phyloP scores from a whole-genome alignment of 345 rosid species.

The Populus simonii region DNA sequence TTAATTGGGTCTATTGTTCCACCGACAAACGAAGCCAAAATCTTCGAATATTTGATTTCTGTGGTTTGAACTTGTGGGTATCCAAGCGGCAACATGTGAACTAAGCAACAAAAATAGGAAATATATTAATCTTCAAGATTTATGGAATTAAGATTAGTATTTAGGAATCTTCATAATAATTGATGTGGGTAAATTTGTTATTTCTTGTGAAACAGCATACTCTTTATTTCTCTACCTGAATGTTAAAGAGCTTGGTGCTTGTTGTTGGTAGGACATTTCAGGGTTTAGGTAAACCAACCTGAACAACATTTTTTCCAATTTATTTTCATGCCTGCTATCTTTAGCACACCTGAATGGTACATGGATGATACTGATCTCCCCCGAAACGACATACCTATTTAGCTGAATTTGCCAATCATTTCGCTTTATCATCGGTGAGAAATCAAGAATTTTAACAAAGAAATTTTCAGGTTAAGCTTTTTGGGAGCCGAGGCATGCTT shows the following conservation, averaged over 20 bases:
- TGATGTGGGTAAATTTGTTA: not conserved
- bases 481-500: conserved; percentile 94
- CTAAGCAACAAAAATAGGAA: not conserved
- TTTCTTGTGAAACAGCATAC: not conserved
- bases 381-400: not conserved
- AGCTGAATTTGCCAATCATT: not conserved
- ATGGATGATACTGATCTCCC: not conserved
- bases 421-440: not conserved
- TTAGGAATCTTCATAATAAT: not conserved
- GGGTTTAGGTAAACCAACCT: not conserved
- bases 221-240: not conserved
- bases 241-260: not conserved
- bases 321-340: no score
- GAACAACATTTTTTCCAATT: no score
- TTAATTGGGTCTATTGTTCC: not conserved
- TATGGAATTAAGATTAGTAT: no score
- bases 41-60: not conserved
- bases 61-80: not conserved
- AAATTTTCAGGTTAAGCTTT: conserved; percentile 64
- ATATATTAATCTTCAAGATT: not conserved
- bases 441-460: not conserved
- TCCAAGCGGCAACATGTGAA: not conserved
- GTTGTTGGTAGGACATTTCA: not conserved
- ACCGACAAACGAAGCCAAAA: not conserved
- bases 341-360: no score